Evolutionary conservation across 2,329 filamentous ascomycete species (phyloP).

Genomic region (Monosporascus sp.): DNA sequence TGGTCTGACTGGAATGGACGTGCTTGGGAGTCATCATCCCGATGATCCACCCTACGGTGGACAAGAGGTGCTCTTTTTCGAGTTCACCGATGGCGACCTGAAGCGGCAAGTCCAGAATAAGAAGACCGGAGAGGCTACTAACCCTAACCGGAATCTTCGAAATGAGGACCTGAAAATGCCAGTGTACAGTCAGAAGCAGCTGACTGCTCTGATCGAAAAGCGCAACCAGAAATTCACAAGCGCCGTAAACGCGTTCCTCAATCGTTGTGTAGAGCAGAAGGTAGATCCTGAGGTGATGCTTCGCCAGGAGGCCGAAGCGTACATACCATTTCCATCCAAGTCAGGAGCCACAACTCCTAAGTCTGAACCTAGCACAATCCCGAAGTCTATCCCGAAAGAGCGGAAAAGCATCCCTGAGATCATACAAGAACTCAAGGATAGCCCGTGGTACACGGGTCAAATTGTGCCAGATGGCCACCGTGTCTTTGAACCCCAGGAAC

Average conservation of each 20-base stretch:
- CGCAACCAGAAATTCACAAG: constrained; percentile 77
- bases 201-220: constrained; percentile 84
- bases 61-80: constrained; percentile 77
- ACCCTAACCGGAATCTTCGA: constrained; percentile 60
- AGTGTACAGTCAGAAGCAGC: constrained; percentile 86
- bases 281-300: constrained; percentile 65
- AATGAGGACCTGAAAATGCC: constrained; percentile 87
- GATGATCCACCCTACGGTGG: constrained; percentile 30
- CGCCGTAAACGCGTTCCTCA: constrained; percentile 72
- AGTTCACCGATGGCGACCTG: constrained; percentile 87
- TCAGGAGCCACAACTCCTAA: constrained; percentile 28
- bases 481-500: constrained; percentile 78
- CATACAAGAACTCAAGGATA: constrained; percentile 71
- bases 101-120: constrained; percentile 70
- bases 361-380: constrained; percentile 43
- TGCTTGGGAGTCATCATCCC: constrained; percentile 28
- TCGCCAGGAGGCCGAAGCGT: constrained; percentile 49
- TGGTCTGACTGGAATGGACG: constrained; percentile 45
- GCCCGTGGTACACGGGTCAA: constrained; percentile 85
- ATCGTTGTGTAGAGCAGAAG: constrained; percentile 59
- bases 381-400: constrained; percentile 70
- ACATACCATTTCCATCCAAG: constrained; percentile 56
- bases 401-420: constrained; percentile 80
- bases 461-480: constrained; percentile 91
- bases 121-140: constrained; percentile 67